phyloP scores from a whole-genome alignment of 2,329 filamentous ascomycete species.

The Arthrobotrys pseudoclavata region DNA sequence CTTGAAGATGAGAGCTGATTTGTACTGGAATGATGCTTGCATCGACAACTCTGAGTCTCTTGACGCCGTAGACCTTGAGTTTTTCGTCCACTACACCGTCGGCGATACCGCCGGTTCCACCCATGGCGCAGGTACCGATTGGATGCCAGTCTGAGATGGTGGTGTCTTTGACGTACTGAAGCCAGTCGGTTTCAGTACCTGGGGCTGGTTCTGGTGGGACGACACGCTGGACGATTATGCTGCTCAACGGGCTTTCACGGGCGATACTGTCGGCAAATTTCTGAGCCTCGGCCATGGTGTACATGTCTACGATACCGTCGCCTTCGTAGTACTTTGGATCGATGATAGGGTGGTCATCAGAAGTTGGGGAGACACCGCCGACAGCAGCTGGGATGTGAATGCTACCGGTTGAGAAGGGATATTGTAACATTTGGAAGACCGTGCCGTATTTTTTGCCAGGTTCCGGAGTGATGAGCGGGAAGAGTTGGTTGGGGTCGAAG shows the following conservation, averaged over 20 bases:
- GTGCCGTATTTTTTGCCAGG: conserved; percentile 68
- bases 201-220: conserved; percentile 63
- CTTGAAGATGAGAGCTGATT: conserved; percentile 63
- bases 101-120: conserved; percentile 61
- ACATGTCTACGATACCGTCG: conserved; percentile 67
- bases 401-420: conserved; percentile 70
- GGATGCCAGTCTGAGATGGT: conserved; percentile 67
- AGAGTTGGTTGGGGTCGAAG: conserved; percentile 70
- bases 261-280: conserved; percentile 67
- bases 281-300: conserved; percentile 67
- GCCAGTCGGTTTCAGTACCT: conserved; percentile 62
- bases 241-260: conserved; percentile 64
- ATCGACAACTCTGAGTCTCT: conserved; percentile 68
- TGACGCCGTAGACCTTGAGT: conserved; percentile 68
- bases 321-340: conserved; percentile 68
- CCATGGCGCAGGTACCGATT: conserved; percentile 68
- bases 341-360: conserved; percentile 65
- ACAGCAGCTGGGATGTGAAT: conserved; percentile 67
- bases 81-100: conserved; percentile 69
- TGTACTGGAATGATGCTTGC: conserved; percentile 37
- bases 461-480: conserved; percentile 64
- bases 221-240: conserved; percentile 65
- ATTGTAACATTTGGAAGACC: conserved; percentile 70
- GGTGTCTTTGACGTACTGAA: conserved; percentile 66
- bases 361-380: conserved; percentile 4